A percentile compares a stretch with the other conserved stretches of the same genome.
phyloP scores from a whole-genome alignment of 176 grass and related monocot genomes.

The Oryza glaberrima region DNA sequence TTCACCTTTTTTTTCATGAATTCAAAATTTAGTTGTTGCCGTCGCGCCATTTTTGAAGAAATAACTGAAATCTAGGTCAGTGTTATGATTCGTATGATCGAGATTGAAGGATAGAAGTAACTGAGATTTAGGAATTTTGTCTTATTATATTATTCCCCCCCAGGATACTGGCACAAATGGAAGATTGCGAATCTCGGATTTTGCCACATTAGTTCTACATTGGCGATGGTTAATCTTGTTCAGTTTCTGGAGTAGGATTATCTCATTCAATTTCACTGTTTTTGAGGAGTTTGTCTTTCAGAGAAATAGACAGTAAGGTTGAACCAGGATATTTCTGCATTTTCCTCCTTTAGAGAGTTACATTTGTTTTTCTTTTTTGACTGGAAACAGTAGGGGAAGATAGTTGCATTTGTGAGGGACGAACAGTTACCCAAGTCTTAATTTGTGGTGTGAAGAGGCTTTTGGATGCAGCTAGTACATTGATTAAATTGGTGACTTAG shows the following conservation, averaged over 20 bases:
- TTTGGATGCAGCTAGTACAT: conserved; percentile 1
- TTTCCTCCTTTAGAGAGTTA: conserved; percentile 21
- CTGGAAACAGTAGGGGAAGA: too few species aligned
- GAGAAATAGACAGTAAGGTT: background rate
- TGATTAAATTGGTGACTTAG: conserved; percentile 30
- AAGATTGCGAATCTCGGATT: background rate
- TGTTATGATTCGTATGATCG: background rate
- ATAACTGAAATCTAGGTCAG: conserved; percentile 6
- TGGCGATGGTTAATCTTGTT: background rate
- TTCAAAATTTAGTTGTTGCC: conserved; percentile 28
- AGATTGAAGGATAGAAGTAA: background rate
- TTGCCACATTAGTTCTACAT: conserved; percentile 3
- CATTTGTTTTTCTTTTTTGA: background rate
- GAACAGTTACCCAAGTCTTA: background rate
- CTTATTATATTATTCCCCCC: background rate
- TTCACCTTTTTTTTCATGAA: background rate
- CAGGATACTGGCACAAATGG: background rate
- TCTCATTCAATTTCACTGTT: background rate
- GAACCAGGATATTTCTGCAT: background rate
- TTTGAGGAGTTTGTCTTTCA: background rate
- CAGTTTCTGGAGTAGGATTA: background rate
- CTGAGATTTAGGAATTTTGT: conserved; percentile 7
- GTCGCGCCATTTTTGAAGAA: conserved; percentile 23
- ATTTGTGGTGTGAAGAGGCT: background rate
- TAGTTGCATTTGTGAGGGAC: background rate